Conservation (phyloP, 495 filamentous ascomycete species). For the Neurospora sublineolata region DNA sequence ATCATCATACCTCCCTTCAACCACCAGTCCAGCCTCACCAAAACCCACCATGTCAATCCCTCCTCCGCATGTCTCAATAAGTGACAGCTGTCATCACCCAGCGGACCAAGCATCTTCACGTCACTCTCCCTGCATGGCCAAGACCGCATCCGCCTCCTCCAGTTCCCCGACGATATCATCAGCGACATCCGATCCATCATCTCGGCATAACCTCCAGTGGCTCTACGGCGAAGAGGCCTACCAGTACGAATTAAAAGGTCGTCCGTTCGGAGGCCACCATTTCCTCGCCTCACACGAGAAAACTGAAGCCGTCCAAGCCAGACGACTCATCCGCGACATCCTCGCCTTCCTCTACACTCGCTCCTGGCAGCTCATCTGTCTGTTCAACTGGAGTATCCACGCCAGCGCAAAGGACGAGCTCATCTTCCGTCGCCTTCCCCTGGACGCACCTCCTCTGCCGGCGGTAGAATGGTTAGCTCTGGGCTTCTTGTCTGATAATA, state of each 20-base stretch:
- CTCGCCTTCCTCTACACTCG: constrained; percentile 9
- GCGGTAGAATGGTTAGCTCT: constrained; percentile 11
- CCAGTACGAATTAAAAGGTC: constrained; percentile 9
- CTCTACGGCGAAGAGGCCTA: background rate
- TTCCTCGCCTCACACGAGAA: background rate
- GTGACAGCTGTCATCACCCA: background rate
- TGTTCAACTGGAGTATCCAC: constrained; percentile 1
- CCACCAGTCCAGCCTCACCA: background rate
- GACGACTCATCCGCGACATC: constrained; percentile 10
- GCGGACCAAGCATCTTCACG: constrained; percentile 1
- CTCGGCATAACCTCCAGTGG: constrained; percentile 4
- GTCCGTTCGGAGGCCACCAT: constrained; percentile 8
- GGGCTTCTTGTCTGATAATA: background rate
- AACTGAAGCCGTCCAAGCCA: constrained; percentile 2
- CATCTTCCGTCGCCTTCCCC: constrained; percentile 1
- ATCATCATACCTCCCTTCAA: background rate
- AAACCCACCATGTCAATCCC: background rate
- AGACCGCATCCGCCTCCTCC: constrained; percentile 10
- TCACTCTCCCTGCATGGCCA: constrained; percentile 12
- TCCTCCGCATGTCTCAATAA: background rate
- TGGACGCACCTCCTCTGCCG: background rate
- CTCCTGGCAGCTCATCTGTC: constrained; percentile 9
- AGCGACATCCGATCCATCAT: constrained; percentile 20
- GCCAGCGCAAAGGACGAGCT: constrained; percentile 13
- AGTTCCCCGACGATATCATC: constrained; percentile 9